phyloP scores from a whole-genome alignment of 257 asterid species.

The Leptodermis oblonga region DNA sequence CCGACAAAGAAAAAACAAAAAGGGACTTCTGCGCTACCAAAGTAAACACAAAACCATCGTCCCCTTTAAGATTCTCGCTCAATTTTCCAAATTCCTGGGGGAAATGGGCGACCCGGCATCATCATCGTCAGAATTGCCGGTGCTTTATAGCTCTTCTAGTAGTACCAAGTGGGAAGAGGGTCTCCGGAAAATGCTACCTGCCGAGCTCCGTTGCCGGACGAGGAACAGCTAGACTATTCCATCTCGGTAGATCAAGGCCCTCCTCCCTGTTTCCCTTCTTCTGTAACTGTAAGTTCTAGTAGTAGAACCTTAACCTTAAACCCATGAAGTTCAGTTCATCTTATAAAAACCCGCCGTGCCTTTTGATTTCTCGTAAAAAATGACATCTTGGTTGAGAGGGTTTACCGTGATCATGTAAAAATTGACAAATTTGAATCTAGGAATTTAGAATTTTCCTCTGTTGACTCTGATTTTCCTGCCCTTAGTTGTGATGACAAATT shows the following conservation, averaged over 20 bases:
- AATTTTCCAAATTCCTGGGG: too few species aligned
- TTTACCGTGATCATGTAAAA: not conserved
- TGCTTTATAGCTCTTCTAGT: not conserved
- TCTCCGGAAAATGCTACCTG: constrained; percentile 59
- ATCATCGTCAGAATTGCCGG: too few species aligned
- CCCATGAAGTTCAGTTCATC: constrained; percentile 19
- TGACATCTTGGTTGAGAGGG: not conserved
- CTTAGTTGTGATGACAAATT: not conserved
- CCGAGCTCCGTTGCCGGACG: constrained; percentile 71
- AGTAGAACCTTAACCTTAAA: constrained; percentile 28
- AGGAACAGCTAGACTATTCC: constrained; percentile 72
- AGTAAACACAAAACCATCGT: not conserved
- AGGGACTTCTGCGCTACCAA: not conserved
- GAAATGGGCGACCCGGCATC: too few species aligned
- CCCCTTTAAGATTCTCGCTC: too few species aligned
- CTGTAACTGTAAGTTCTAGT: too few species aligned
- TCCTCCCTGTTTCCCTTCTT: constrained; percentile 26
- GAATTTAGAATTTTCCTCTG: not conserved
- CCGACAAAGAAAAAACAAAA: not conserved
- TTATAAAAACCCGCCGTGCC: not conserved
- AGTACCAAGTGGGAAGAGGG: constrained; percentile 38
- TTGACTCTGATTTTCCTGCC: not conserved
- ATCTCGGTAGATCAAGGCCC: constrained; percentile 61
- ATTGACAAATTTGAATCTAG: not conserved
- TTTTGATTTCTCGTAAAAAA: constrained; percentile 3